Evolutionary conservation across 1,284 basidiomycete genomes (phyloP).

Genomic region (Melampsora larici-populina): DNA sequence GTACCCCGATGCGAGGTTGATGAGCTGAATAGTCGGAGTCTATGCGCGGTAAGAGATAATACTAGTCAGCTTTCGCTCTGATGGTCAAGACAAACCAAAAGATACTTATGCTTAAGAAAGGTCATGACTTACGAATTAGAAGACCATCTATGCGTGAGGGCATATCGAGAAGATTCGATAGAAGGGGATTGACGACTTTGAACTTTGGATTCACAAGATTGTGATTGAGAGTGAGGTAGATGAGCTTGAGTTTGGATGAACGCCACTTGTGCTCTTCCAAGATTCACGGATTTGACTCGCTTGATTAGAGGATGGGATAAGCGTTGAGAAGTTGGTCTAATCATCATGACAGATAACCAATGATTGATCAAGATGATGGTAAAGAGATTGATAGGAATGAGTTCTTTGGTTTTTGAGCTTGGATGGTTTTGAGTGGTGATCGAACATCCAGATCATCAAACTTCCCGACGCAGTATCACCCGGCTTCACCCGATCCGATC

Average conservation of each 20-base stretch:
- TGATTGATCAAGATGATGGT: neutral
- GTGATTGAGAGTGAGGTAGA: neutral
- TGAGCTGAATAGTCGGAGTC: neutral
- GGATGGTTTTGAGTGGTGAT: neutral
- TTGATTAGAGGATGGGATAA: neutral
- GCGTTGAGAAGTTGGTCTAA: neutral
- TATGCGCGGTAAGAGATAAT: neutral
- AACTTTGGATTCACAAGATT: neutral
- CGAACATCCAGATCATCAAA: neutral
- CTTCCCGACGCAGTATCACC: too few species aligned
- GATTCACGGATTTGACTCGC: neutral
- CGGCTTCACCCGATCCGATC: too few species aligned
- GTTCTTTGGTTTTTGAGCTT: neutral
- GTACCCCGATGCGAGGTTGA: neutral
- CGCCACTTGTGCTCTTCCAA: neutral
- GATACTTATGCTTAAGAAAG: neutral
- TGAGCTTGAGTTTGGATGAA: neutral
- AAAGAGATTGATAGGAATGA: neutral
- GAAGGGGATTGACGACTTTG: neutral
- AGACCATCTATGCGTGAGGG: neutral
- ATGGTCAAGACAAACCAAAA: neutral
- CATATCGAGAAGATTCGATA: neutral
- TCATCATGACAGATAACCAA: neutral
- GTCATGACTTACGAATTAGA: neutral
- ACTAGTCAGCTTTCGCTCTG: neutral